Evolutionary conservation across 192 early-diverging fungal species (phyloP).

Genomic region (Coemansia pectinata): DNA sequence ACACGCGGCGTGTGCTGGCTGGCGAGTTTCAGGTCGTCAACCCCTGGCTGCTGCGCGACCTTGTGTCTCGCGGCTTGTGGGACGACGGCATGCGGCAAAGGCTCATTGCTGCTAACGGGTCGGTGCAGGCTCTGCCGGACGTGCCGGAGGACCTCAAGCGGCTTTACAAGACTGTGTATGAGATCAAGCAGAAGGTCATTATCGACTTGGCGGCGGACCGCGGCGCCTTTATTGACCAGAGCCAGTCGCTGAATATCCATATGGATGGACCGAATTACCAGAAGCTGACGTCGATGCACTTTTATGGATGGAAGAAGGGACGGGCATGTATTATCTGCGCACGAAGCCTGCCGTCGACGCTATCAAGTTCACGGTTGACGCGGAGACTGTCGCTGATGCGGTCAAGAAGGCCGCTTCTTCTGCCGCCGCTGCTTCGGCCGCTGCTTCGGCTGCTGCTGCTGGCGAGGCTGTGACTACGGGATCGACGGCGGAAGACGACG

Average conservation of each 20-base stretch:
- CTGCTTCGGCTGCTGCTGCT: slow-evolving; percentile 33
- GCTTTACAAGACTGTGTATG: slow-evolving; percentile 98
- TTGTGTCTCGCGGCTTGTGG: slow-evolving; percentile 92
- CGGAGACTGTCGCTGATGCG: slow-evolving; percentile 56
- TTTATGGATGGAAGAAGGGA: slow-evolving; percentile 99
- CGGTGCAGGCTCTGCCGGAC: slow-evolving; percentile 71
- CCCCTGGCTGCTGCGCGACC: slow-evolving; percentile 91
- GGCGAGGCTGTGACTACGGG: too few species aligned
- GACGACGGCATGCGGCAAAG: slow-evolving; percentile 91
- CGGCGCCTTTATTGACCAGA: slow-evolving; percentile 97
- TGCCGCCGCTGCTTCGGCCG: slow-evolving; percentile 25
- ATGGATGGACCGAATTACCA: slow-evolving; percentile 92
- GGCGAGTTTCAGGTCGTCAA: slow-evolving; percentile 99
- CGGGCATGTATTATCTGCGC: slow-evolving; percentile 98
- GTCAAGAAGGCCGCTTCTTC: slow-evolving; percentile 40
- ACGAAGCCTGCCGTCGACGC: slow-evolving; percentile 95
- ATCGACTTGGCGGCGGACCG: slow-evolving; percentile 98
- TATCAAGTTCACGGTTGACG: slow-evolving; percentile 98
- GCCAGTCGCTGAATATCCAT: slow-evolving; percentile 94
- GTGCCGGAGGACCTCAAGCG: slow-evolving; percentile 88
- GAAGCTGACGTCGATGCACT: slow-evolving; percentile 96
- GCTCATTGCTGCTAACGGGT: slow-evolving; percentile 91
- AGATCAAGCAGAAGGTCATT: slow-evolving; percentile 86
- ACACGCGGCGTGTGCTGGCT: slow-evolving; percentile 92
- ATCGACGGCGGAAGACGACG: slow-evolving; percentile 37